Evolutionary conservation across 2,329 filamentous ascomycete genomes (phyloP).

Genomic region (Colletotrichum sp.): DNA sequence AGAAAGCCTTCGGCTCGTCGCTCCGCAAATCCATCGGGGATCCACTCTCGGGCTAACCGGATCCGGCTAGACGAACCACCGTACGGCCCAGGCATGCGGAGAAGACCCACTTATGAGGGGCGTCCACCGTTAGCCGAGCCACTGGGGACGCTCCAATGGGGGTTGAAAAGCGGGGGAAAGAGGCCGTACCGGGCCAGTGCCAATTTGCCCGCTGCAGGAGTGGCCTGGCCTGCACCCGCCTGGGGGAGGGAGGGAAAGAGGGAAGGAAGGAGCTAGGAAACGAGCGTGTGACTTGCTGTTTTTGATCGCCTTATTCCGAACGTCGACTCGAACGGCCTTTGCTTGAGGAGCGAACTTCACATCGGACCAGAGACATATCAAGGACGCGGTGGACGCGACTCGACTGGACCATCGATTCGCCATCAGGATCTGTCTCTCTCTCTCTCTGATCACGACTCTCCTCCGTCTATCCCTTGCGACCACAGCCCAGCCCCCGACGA

Average conservation of each 20-base stretch:
- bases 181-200: not conserved
- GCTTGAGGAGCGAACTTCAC: not conserved
- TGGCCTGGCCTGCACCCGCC: not conserved
- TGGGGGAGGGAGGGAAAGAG: not conserved
- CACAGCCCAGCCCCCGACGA: not conserved
- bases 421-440: not conserved
- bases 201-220: not conserved
- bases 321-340: not conserved
- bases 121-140: not conserved
- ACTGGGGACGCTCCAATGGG: not conserved
- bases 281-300: constrained; percentile 7
- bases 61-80: not conserved
- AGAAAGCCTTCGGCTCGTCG: constrained; percentile 15
- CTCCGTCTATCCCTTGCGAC: not conserved
- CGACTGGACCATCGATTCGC: not conserved
- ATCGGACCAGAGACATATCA: not conserved
- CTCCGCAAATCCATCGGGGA: constrained; percentile 2
- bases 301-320: not conserved
- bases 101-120: not conserved
- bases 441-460: not conserved
- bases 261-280: not conserved
- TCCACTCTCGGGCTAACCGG: not conserved
- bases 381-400: not conserved
- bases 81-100: constrained; percentile 11
- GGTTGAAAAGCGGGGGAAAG: constrained; percentile 9